A percentile compares a stretch with the other conserved stretches of the same genome.
These are phyloP conservation scores for Garcia nutans DNA, from an alignment of 345 rosid genomes.

Conservation along the genomic window DNA sequence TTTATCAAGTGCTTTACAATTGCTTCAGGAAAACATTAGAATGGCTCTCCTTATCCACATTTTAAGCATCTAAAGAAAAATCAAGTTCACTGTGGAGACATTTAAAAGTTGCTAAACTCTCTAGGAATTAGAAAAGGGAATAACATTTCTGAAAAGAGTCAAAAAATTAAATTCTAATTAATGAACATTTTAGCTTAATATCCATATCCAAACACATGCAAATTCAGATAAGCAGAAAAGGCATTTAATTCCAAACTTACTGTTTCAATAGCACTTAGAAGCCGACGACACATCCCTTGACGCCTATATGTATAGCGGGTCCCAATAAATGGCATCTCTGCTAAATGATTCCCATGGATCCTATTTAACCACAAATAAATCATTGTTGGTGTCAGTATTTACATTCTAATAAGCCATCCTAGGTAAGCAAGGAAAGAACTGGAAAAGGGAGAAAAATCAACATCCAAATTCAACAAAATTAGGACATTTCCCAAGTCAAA, in stretches of 20 bases:
- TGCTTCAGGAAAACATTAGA: neutral
- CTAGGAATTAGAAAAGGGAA: neutral
- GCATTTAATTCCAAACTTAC: slow-evolving; percentile 42
- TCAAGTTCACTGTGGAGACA: neutral
- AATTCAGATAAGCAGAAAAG: neutral
- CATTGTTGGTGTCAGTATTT: slow-evolving; percentile 10
- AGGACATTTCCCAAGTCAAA: no score
- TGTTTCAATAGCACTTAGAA: slow-evolving; percentile 74
- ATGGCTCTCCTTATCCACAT: neutral
- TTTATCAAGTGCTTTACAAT: neutral
- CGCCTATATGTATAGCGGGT: slow-evolving; percentile 82
- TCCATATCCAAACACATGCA: neutral
- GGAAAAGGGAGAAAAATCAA: no score
- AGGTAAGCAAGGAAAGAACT: no score
- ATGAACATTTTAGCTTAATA: neutral
- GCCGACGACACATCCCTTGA: slow-evolving; percentile 95
- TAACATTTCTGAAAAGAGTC: neutral
- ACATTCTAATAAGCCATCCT: neutral
- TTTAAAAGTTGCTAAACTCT: neutral
- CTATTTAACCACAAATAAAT: slow-evolving; percentile 38
- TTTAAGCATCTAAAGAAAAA: neutral
- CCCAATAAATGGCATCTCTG: slow-evolving; percentile 99
- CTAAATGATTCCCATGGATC: slow-evolving; percentile 76
- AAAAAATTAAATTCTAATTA: neutral
- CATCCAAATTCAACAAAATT: no score